These are phyloP conservation scores for Juglanconis sp. DNA, from an alignment of 2,329 filamentous ascomycete species.

Conservation along the genomic window DNA sequence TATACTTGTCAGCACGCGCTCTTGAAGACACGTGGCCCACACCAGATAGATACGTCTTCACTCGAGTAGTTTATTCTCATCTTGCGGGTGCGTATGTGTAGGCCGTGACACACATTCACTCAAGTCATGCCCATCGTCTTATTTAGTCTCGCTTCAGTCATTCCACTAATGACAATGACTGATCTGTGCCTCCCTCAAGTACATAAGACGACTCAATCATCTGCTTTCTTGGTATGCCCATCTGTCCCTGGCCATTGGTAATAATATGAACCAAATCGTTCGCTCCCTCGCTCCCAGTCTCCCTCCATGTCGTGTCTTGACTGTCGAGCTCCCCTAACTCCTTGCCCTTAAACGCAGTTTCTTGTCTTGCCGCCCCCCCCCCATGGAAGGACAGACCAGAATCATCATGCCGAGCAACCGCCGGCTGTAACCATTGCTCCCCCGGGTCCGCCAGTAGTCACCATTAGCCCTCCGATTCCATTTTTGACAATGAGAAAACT, in stretches of 20 bases:
- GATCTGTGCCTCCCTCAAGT: neutral
- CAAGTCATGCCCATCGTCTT: slow-evolving; percentile 4
- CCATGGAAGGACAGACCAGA: neutral
- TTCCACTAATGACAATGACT: slow-evolving; percentile 11
- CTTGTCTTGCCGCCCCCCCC: slow-evolving; percentile 7
- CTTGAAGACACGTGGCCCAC: too few relatives aligned
- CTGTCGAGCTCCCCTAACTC: slow-evolving; percentile 8
- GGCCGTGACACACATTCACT: too few relatives aligned
- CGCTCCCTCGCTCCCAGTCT: slow-evolving; percentile 4
- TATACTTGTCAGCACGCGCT: too few relatives aligned
- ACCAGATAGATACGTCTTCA: too few relatives aligned
- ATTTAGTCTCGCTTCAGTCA: neutral
- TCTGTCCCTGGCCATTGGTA: neutral
- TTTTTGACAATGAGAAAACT: neutral
- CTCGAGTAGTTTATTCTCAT: too few relatives aligned
- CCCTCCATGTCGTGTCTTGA: neutral
- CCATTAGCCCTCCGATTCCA: neutral
- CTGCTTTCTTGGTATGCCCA: neutral
- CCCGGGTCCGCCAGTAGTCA: neutral
- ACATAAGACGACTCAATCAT: slow-evolving; percentile 2
- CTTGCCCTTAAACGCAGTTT: slow-evolving; percentile 11
- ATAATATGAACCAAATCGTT: slow-evolving; percentile 12
- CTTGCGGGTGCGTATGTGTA: too few relatives aligned
- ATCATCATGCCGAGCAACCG: slow-evolving; percentile 6
- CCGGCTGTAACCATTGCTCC: slow-evolving; percentile 5